phyloP scores from a whole-genome alignment of 108 stramenopile genomes.

The Cylindrotheca closterium region DNA sequence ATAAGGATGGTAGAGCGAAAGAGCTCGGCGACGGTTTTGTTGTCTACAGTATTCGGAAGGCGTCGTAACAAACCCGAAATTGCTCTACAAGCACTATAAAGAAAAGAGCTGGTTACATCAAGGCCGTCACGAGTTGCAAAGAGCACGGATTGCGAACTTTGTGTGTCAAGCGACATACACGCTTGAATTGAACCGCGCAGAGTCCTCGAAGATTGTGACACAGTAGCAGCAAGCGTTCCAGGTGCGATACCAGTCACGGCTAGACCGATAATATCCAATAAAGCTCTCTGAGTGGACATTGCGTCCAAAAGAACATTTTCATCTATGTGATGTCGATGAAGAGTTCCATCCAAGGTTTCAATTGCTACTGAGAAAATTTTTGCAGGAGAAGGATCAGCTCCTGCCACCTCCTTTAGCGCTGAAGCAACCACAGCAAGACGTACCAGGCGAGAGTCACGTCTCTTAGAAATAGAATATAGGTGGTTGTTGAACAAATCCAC shows the following conservation, averaged over 20 bases:
- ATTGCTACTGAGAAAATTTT: slow-evolving; percentile 38
- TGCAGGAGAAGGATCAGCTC: slow-evolving; percentile 16
- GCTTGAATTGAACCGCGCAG: slow-evolving; percentile 52
- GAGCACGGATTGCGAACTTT: slow-evolving; percentile 19
- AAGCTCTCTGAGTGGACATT: slow-evolving; percentile 42
- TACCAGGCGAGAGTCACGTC: slow-evolving; percentile 41
- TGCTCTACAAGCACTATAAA: slow-evolving; percentile 30
- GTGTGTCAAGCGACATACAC: slow-evolving; percentile 24
- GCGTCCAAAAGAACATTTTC: slow-evolving; percentile 24
- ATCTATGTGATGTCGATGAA: slow-evolving; percentile 15
- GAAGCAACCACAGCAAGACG: slow-evolving; percentile 45
- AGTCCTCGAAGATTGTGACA: slow-evolving; percentile 43
- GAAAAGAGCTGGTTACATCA: slow-evolving; percentile 25
- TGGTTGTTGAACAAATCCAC: not conserved
- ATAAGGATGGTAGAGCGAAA: slow-evolving; percentile 48
- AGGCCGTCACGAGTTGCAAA: slow-evolving; percentile 36
- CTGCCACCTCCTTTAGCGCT: slow-evolving; percentile 37
- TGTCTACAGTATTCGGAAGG: slow-evolving; percentile 6
- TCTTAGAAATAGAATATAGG: slow-evolving; percentile 1
- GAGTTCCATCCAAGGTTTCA: slow-evolving; percentile 52
- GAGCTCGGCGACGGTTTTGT: slow-evolving; percentile 21
- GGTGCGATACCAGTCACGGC: slow-evolving; percentile 48
- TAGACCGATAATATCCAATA: slow-evolving; percentile 57
- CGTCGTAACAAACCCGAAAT: slow-evolving; percentile 32
- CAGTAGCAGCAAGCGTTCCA: slow-evolving; percentile 43